phyloP scores from a whole-genome alignment of 768 basidiomycete species.

The Phlebiopsis flavidoalba region DNA sequence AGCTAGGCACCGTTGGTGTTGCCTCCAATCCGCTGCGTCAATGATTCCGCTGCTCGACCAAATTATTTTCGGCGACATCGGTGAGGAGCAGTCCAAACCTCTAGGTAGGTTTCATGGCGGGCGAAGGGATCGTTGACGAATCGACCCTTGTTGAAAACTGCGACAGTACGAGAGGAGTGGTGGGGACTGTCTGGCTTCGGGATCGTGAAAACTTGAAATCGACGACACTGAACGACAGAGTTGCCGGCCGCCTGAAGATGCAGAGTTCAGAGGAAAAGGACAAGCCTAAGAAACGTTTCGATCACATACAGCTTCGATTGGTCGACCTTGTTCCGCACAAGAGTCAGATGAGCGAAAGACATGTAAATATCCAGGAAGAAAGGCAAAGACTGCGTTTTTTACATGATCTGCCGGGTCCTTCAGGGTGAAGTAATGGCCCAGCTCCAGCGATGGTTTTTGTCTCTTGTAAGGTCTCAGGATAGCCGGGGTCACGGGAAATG shows the following conservation, averaged over 20 bases:
- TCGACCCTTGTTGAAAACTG: slow-evolving; percentile 44
- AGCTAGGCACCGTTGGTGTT: not conserved
- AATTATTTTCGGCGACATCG: not conserved
- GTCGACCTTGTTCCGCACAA: not conserved
- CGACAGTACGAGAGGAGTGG: slow-evolving; percentile 49
- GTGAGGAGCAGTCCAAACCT: slow-evolving; percentile 1
- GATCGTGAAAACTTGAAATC: slow-evolving; percentile 63
- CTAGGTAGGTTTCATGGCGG: slow-evolving; percentile 4
- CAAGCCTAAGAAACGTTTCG: no score
- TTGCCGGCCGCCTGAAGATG: slow-evolving; percentile 51
- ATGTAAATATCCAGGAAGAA: slow-evolving; percentile 53
- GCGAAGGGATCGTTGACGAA: slow-evolving; percentile 40
- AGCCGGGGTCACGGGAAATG: slow-evolving; percentile 36
- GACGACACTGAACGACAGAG: slow-evolving; percentile 49
- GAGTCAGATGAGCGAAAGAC: not conserved
- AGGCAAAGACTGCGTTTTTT: slow-evolving; percentile 42
- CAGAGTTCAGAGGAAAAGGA: not conserved
- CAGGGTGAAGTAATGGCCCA: slow-evolving; percentile 54
- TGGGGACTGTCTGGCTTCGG: slow-evolving; percentile 32
- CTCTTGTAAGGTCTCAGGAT: slow-evolving; percentile 34
- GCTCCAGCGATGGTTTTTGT: slow-evolving; percentile 47
- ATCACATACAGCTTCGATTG: not conserved
- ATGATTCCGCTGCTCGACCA: not conserved
- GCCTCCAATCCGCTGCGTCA: not conserved
- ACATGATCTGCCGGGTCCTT: slow-evolving; percentile 36